Evolutionary conservation across 2,329 filamentous ascomycete genomes (phyloP).

Genomic region (Plenodomus lindquistii): DNA sequence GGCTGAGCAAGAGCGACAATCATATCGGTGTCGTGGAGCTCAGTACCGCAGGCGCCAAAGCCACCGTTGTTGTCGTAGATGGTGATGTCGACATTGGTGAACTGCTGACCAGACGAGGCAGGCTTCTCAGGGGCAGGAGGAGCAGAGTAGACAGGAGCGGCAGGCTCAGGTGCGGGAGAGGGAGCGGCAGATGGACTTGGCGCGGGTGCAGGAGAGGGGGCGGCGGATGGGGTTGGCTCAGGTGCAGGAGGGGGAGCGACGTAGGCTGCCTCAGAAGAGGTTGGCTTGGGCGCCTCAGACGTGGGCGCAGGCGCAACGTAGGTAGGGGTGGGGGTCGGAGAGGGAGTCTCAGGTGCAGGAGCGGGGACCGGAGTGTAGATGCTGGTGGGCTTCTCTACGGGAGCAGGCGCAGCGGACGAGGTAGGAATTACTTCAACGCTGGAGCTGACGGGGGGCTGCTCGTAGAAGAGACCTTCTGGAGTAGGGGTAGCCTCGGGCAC

Average conservation of each 20-base stretch:
- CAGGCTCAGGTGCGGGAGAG: constrained; percentile 4
- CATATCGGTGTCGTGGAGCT: constrained; percentile 24
- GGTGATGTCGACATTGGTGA: constrained; percentile 36
- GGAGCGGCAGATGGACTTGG: constrained; percentile 7
- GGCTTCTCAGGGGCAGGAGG: neutral
- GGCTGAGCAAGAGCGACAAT: constrained; percentile 35
- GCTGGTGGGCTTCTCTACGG: constrained; percentile 14
- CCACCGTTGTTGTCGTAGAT: constrained; percentile 38
- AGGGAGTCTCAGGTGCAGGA: constrained; percentile 2
- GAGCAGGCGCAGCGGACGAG: constrained; percentile 10
- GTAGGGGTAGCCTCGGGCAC: constrained; percentile 21
- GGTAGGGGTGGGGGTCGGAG: constrained; percentile 9
- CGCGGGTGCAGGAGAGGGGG: constrained; percentile 11
- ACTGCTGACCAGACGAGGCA: constrained; percentile 8
- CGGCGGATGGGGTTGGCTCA: constrained; percentile 7
- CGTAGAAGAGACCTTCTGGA: constrained; percentile 27
- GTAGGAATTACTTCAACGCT: constrained; percentile 16
- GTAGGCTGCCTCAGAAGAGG: constrained; percentile 1
- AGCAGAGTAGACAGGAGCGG: neutral
- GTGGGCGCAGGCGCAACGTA: constrained; percentile 8
- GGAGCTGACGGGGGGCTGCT: constrained; percentile 27
- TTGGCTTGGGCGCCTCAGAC: constrained; percentile 7
- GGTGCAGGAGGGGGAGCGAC: constrained; percentile 7
- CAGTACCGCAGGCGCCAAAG: constrained; percentile 36
- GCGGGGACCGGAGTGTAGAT: constrained; percentile 17